Evolutionary conservation across 2,329 filamentous ascomycete genomes (phyloP).

Genomic region (Aureobasidium lini): DNA sequence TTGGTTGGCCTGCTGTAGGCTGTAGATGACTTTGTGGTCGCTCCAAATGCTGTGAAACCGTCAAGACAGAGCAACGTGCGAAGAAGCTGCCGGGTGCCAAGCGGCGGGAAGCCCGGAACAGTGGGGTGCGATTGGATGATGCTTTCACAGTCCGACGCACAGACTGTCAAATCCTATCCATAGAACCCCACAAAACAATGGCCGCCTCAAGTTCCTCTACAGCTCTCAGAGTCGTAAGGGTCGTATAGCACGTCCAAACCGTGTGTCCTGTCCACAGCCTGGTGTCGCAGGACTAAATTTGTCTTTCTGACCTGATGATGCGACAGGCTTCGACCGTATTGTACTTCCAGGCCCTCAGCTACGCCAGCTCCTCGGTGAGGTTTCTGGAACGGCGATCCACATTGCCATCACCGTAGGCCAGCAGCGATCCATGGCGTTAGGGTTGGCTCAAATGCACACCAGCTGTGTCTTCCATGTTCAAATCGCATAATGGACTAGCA

Average conservation of each 20-base stretch:
- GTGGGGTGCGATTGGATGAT: conserved; percentile 1
- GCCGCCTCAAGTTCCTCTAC: conserved; percentile 5
- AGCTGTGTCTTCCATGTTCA: background rate
- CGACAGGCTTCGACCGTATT: background rate
- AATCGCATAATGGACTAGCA: conserved; percentile 14
- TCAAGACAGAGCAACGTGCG: conserved; percentile 6
- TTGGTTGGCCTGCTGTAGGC: background rate
- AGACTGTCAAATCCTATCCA: conserved; percentile 6
- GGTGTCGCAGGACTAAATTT: background rate
- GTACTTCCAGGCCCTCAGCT: background rate
- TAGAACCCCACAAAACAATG: conserved; percentile 8
- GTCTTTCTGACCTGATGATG: conserved; percentile 10
- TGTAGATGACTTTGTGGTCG: background rate
- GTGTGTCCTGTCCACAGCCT: background rate
- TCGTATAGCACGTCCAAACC: background rate
- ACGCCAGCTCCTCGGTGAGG: background rate
- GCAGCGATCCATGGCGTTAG: background rate
- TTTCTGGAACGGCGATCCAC: conserved; percentile 5
- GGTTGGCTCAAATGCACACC: background rate
- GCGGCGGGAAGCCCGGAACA: background rate
- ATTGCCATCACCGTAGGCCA: background rate
- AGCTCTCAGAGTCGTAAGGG: background rate
- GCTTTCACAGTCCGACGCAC: background rate
- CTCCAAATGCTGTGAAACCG: background rate
- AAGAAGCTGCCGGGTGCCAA: conserved; percentile 9